A percentile compares a stretch with the other conserved stretches of the same genome.
Conservation (phyloP, 805 yeast species). For the Yamadazyma takamatsuzukensis region DNA sequence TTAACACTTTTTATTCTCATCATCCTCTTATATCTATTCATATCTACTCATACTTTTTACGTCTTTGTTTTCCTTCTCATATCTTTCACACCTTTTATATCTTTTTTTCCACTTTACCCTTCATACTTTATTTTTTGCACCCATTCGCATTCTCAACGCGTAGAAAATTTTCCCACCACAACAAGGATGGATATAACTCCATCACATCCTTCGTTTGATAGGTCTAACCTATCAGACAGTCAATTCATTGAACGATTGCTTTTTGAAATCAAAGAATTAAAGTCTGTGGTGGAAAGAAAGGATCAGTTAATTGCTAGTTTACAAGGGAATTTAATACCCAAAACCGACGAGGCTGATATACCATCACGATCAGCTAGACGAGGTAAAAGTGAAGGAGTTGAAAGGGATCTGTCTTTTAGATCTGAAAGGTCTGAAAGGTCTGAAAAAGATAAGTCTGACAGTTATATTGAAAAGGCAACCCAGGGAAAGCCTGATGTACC, state of each 20-base stretch:
- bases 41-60: no score
- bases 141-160: constrained; percentile 3
- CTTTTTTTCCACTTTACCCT: no score
- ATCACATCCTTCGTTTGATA: constrained; percentile 33
- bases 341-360: constrained; percentile 3
- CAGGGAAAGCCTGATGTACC: neutral
- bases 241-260: constrained; percentile 33
- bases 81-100: no score
- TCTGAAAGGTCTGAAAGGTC: no score
- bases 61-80: no score
- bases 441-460: neutral
- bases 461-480: neutral
- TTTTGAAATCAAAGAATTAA: constrained; percentile 34
- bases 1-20: no score
- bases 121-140: no score
- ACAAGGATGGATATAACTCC: constrained; percentile 21
- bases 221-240: constrained; percentile 22
- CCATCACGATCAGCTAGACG: constrained; percentile 28
- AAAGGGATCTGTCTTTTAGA: no score
- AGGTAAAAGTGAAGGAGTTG: constrained; percentile 4
- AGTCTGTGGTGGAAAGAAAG: constrained; percentile 14
- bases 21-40: no score
- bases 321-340: constrained; percentile 9
- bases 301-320: constrained; percentile 13
- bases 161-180: neutral